Percentiles rank a stretch among this genome's conserved stretches.
These are phyloP conservation scores for Tuber umbilicatum DNA, from an alignment of 495 filamentous ascomycete genomes.

Conservation along the genomic window DNA sequence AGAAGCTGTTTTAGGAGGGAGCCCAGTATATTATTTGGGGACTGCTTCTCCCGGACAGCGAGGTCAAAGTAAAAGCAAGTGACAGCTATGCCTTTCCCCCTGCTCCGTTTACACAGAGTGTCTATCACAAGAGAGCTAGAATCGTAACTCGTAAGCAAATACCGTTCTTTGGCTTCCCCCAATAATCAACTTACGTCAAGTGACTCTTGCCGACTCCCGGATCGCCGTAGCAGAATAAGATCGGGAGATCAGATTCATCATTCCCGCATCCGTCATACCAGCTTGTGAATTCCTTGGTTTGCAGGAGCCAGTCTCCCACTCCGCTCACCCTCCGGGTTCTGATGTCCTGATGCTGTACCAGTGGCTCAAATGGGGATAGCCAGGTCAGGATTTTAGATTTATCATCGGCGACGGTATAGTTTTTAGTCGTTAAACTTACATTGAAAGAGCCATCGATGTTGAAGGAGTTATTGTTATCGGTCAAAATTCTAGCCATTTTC, in stretches of 20 bases:
- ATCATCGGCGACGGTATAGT: background rate
- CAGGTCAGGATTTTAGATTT: background rate
- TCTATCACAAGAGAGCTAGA: background rate
- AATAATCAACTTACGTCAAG: background rate
- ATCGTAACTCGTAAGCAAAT: background rate
- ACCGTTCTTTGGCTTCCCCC: background rate
- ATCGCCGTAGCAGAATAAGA: background rate
- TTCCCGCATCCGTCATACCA: background rate
- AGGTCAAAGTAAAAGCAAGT: background rate
- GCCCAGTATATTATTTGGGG: background rate
- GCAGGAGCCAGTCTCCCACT: background rate
- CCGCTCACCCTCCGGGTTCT: background rate
- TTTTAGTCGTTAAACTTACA: background rate
- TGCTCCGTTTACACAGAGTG: background rate
- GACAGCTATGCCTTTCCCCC: background rate
- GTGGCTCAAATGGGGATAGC: background rate
- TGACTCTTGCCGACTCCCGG: background rate
- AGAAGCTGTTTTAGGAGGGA: background rate
- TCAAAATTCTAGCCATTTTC: conserved; percentile 6
- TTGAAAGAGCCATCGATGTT: no score
- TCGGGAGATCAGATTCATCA: background rate
- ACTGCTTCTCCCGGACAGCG: background rate
- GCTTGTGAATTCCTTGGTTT: background rate
- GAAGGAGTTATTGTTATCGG: no score
- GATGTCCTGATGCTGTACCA: background rate